Conservation (phyloP, 129 eudicot species). For the Chrysanthemum lavandulifolium region DNA sequence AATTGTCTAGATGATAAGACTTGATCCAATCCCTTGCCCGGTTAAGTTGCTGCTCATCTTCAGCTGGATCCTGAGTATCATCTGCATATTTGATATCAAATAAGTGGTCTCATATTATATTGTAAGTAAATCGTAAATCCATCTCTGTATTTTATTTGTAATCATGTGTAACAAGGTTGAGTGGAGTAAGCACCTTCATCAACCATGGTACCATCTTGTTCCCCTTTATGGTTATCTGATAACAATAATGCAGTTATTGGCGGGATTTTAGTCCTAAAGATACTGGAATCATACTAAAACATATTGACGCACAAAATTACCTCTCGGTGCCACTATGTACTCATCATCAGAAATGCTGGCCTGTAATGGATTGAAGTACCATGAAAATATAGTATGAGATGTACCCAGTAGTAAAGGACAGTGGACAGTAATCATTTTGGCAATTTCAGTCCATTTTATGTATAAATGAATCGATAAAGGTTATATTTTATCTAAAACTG, state of each 20-base stretch:
- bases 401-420: background rate
- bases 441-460: too few relatives aligned
- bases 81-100: conserved; percentile 44
- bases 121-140: background rate
- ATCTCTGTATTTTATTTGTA: background rate
- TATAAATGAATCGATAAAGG: too few relatives aligned
- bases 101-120: background rate
- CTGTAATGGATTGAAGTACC: conserved; percentile 37
- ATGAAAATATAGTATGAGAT: conserved; percentile 1
- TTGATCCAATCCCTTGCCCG: conserved; percentile 88
- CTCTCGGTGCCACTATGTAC: conserved; percentile 75
- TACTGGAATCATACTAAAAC: background rate
- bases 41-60: conserved; percentile 78
- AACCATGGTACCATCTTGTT: conserved; percentile 44
- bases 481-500: too few relatives aligned
- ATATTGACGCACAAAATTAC: conserved; percentile 39
- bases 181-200: conserved; percentile 58
- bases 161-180: conserved; percentile 3
- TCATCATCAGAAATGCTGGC: conserved; percentile 62
- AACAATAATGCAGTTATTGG: conserved; percentile 7
- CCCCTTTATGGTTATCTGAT: conserved; percentile 54
- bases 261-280: conserved; percentile 13
- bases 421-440: too few relatives aligned
- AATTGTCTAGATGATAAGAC: conserved; percentile 55
- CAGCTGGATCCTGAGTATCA: conserved; percentile 86